Evolutionary conservation across 768 basidiomycete genomes (phyloP).

Genomic region (Galerina marginata): DNA sequence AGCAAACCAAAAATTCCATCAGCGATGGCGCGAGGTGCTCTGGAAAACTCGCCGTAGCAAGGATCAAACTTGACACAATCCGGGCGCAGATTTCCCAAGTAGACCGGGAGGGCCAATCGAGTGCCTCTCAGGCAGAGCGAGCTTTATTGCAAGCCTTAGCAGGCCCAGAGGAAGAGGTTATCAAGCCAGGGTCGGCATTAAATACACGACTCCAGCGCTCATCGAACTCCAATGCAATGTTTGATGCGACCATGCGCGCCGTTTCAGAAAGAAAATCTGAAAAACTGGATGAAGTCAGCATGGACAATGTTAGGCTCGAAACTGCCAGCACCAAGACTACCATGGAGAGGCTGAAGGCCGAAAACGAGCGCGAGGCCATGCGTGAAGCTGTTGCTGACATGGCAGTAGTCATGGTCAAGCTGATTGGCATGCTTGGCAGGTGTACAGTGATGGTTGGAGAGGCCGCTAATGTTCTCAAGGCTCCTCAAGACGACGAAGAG

Average conservation of each 20-base stretch:
- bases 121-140: conserved; percentile 70
- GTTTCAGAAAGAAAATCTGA: conserved; percentile 81
- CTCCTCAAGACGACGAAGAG: conserved; percentile 38
- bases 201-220: conserved; percentile 67
- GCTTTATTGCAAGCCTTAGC: conserved; percentile 71
- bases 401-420: conserved; percentile 66
- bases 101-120: conserved; percentile 44
- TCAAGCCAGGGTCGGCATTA: conserved; percentile 63
- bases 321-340: conserved; percentile 68
- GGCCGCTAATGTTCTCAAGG: conserved; percentile 44
- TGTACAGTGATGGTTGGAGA: conserved; percentile 78
- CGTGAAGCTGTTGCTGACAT: conserved; percentile 66
- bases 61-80: conserved; percentile 68
- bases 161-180: conserved; percentile 69
- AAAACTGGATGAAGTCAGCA: conserved; percentile 71
- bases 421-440: conserved; percentile 83
- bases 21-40: conserved; percentile 77
- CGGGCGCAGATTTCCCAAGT: conserved; percentile 66
- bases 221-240: conserved; percentile 78
- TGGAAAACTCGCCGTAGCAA: conserved; percentile 73
- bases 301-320: conserved; percentile 76
- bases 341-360: conserved; percentile 71
- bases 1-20: conserved; percentile 74
- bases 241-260: conserved; percentile 86
- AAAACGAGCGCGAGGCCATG: conserved; percentile 69